A percentile compares a stretch with the other conserved stretches of the same genome.
These are phyloP conservation scores for Juglanconis juglandina DNA, from an alignment of 2,329 filamentous ascomycete genomes.

Conservation along the genomic window DNA sequence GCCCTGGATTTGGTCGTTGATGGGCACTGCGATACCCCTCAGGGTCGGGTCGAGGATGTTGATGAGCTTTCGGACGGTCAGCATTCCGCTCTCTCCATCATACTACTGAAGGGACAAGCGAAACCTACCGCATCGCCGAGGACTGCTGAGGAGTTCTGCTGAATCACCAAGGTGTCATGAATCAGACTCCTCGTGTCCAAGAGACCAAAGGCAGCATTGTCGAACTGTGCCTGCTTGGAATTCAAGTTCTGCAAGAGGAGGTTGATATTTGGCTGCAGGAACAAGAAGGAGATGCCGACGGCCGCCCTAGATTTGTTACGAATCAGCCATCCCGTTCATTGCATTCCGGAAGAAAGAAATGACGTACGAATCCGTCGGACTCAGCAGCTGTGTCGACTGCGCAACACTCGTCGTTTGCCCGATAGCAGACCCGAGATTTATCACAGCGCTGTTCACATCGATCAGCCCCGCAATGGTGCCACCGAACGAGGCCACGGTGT, in stretches of 20 bases:
- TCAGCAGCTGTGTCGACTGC: neutral
- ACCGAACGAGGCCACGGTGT: constrained; percentile 1
- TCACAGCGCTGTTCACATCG: constrained; percentile 6
- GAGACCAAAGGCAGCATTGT: neutral
- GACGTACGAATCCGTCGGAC: constrained; percentile 2
- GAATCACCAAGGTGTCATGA: constrained; percentile 1
- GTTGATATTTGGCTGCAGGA: constrained; percentile 6
- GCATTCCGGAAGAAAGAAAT: too few relatives aligned
- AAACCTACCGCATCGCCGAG: neutral
- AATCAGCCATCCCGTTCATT: neutral
- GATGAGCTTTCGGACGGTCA: neutral
- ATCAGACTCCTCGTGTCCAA: constrained; percentile 11
- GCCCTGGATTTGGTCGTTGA: constrained; percentile 13
- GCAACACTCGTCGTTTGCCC: neutral
- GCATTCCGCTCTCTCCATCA: neutral
- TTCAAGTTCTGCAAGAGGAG: constrained; percentile 1
- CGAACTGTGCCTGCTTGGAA: constrained; percentile 2
- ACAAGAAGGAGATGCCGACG: constrained; percentile 2
- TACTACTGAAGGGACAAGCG: too few relatives aligned
- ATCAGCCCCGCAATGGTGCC: neutral
- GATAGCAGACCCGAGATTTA: neutral
- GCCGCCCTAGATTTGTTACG: neutral
- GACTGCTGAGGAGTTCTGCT: neutral
- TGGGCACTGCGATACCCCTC: constrained; percentile 2
- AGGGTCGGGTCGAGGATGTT: constrained; percentile 2